A percentile compares a stretch with the other conserved stretches of the same genome.
Evolutionary conservation across 768 basidiomycete genomes (phyloP).

Genomic region (Rhizopogon vinicolor): DNA sequence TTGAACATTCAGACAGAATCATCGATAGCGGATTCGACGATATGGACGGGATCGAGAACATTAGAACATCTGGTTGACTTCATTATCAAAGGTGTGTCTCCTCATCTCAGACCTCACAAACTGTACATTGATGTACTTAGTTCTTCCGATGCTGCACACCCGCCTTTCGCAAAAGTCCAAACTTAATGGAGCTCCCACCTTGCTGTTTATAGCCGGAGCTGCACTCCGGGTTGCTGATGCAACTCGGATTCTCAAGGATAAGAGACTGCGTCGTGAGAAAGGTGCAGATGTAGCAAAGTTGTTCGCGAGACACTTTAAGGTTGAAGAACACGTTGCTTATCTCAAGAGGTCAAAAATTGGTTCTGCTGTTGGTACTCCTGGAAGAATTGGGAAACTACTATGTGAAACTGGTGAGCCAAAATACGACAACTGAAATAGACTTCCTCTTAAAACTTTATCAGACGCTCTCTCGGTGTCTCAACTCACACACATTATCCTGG

Average conservation of each 20-base stretch:
- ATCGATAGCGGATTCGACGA: conserved; percentile 70
- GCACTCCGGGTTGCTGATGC: conserved; percentile 91
- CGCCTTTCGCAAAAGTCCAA: conserved; percentile 76
- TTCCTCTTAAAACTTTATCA: conserved; percentile 25
- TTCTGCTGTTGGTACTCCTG: conserved; percentile 89
- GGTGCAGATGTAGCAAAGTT: conserved; percentile 92
- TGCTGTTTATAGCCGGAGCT: conserved; percentile 82
- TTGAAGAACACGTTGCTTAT: conserved; percentile 81
- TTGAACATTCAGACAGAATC: conserved; percentile 57
- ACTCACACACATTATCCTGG: conserved; percentile 81
- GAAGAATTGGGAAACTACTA: conserved; percentile 82
- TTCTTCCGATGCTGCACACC: conserved; percentile 59
- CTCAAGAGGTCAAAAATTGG: conserved; percentile 83
- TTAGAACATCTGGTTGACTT: conserved; percentile 72
- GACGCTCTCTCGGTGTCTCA: conserved; percentile 71
- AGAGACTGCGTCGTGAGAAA: conserved; percentile 69
- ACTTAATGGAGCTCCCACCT: conserved; percentile 76
- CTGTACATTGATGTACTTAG: conserved; percentile 30
- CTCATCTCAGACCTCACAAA: not conserved
- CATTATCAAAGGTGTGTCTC: conserved; percentile 61
- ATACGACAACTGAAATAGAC: not conserved
- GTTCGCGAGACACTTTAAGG: conserved; percentile 93
- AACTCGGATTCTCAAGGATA: conserved; percentile 67
- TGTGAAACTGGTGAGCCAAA: conserved; percentile 55
- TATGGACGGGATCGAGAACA: conserved; percentile 68